phyloP scores from a whole-genome alignment of 192 early-diverging fungal genomes.

The Linnemannia elongata region DNA sequence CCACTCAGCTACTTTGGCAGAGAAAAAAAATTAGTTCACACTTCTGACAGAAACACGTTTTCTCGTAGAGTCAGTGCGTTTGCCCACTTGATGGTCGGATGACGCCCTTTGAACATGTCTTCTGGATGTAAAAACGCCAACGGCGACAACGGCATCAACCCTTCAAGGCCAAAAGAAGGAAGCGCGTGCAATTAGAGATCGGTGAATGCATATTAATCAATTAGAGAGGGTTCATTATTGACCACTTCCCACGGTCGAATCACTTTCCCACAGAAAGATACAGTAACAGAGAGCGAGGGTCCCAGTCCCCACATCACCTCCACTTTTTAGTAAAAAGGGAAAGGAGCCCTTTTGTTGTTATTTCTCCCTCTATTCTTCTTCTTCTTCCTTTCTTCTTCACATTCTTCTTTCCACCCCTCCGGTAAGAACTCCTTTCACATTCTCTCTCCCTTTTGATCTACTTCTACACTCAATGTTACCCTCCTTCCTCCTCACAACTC shows the following conservation, averaged over 20 bases:
- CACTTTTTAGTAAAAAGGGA: background rate
- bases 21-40: too few species aligned
- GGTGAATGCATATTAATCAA: background rate
- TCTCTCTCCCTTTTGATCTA: background rate
- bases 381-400: background rate
- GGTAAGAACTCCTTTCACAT: slow-evolving; percentile 9
- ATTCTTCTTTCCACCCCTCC: background rate
- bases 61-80: background rate
- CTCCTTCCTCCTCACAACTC: background rate
- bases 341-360: background rate
- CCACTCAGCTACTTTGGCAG: too few species aligned
- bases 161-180: background rate
- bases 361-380: slow-evolving; percentile 11
- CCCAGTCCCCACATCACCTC: background rate
- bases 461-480: background rate
- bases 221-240: background rate
- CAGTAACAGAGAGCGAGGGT: background rate
- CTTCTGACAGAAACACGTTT: background rate
- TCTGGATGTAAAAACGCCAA: too few species aligned
- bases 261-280: background rate
- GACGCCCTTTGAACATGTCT: too few species aligned
- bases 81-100: too few species aligned
- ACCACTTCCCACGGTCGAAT: background rate
- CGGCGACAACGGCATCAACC: too few species aligned
- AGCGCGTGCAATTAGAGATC: background rate